phyloP scores from a whole-genome alignment of 805 yeast species.

The Candida arabinofermentans region DNA sequence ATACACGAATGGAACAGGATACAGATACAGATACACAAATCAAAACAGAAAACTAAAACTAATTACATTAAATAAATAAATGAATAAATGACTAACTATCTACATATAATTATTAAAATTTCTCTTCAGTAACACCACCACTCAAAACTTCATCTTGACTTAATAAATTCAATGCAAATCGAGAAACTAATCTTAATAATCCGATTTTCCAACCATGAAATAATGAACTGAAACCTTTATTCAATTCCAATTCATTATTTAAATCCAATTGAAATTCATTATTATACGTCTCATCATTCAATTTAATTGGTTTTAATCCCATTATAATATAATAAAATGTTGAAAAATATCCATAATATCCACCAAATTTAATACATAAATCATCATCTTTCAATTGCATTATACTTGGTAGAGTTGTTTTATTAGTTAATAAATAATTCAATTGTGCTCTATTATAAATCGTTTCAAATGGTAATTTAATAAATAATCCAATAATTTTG shows the following conservation, averaged over 20 bases:
- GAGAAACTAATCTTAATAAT: constrained; percentile 69
- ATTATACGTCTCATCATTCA: constrained; percentile 15
- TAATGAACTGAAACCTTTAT: constrained; percentile 45
- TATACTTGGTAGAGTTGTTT: constrained; percentile 34
- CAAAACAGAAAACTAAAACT: not conserved
- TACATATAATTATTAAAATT: constrained; percentile 22
- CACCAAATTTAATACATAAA: constrained; percentile 56
- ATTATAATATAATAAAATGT: constrained; percentile 47
- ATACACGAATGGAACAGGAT: not conserved
- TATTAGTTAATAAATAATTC: constrained; percentile 45
- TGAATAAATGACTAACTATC: not conserved
- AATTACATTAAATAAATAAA: constrained; percentile 36
- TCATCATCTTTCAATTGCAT: constrained; percentile 44
- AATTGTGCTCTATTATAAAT: constrained; percentile 81
- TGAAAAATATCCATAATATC: constrained; percentile 51
- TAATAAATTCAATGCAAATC: constrained; percentile 71
- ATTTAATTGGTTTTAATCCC: constrained; percentile 31
- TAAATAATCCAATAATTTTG: constrained; percentile 63
- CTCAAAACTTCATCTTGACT: constrained; percentile 45
- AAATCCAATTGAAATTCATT: constrained; percentile 24
- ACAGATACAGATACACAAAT: not conserved
- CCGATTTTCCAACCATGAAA: constrained; percentile 95
- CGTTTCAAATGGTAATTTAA: constrained; percentile 85
- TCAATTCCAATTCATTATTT: constrained; percentile 35
- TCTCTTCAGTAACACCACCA: constrained; percentile 38